Evolutionary conservation across 768 basidiomycete species (phyloP).

Genomic region (Pleurotus djamor): DNA sequence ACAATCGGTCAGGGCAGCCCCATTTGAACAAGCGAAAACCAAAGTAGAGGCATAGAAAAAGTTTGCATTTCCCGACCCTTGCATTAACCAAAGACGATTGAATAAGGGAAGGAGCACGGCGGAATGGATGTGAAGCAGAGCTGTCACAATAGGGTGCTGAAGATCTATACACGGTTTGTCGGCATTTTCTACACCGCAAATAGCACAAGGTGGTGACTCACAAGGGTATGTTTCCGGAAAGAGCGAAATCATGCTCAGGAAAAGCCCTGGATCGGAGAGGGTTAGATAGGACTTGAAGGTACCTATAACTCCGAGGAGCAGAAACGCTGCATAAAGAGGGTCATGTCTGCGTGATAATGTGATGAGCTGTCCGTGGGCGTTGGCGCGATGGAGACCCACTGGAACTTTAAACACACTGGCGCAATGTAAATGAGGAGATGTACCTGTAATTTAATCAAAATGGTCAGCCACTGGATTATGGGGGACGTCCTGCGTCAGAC

Average conservation of each 20-base stretch:
- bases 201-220: conserved; percentile 35
- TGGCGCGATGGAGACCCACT: conserved; percentile 38
- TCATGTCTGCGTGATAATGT: conserved; percentile 58
- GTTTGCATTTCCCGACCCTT: conserved; percentile 95
- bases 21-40: conserved; percentile 88
- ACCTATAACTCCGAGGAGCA: conserved; percentile 74
- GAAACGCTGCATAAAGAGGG: conserved; percentile 73
- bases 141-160: conserved; percentile 80
- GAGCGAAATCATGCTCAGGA: conserved; percentile 74
- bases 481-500: conserved; percentile 16
- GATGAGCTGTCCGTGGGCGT: neutral
- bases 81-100: conserved; percentile 86
- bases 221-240: conserved; percentile 86
- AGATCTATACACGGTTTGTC: conserved; percentile 50
- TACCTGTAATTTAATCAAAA: conserved; percentile 38
- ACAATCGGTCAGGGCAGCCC: conserved; percentile 79
- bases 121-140: conserved; percentile 81
- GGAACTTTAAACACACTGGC: conserved; percentile 87
- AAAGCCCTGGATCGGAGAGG: conserved; percentile 85
- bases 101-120: conserved; percentile 87
- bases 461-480: neutral
- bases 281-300: conserved; percentile 93
- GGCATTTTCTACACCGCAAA: too few relatives aligned
- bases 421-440: conserved; percentile 82
- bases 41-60: conserved; percentile 97